These are phyloP conservation scores for Ganoderma lucidum DNA, from an alignment of 1,284 basidiomycete genomes.

Conservation along the genomic window DNA sequence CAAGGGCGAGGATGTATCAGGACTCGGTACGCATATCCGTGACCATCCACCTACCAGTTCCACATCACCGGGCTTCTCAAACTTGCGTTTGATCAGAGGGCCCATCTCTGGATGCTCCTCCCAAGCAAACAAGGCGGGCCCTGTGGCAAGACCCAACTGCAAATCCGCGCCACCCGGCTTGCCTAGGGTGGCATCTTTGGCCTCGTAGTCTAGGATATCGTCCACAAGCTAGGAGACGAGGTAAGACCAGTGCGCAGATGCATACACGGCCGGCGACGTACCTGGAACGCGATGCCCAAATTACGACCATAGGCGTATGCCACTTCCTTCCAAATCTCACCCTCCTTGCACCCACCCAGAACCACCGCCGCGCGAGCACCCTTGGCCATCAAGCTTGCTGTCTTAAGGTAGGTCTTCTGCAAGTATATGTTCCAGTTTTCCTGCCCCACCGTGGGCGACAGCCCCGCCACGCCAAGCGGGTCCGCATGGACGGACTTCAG, in stretches of 20 bases:
- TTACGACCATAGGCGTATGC: slow-evolving; percentile 94
- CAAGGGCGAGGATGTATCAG: slow-evolving; percentile 18
- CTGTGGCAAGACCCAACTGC: slow-evolving; percentile 88
- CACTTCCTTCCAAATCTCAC: slow-evolving; percentile 89
- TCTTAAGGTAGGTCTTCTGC: slow-evolving; percentile 96
- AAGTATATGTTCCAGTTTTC: slow-evolving; percentile 90
- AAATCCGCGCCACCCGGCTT: slow-evolving; percentile 92
- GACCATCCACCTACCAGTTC: slow-evolving; percentile 66
- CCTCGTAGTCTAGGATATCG: slow-evolving; percentile 90
- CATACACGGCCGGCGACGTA: slow-evolving; percentile 46
- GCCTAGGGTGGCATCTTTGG: slow-evolving; percentile 72
- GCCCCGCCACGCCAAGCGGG: slow-evolving; percentile 39
- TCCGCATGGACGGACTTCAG: slow-evolving; percentile 62
- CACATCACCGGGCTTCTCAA: slow-evolving; percentile 85
- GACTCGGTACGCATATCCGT: slow-evolving; percentile 11
- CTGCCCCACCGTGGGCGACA: slow-evolving; percentile 39
- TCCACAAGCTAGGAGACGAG: slow-evolving; percentile 78
- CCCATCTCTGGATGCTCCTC: slow-evolving; percentile 88
- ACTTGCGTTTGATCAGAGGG: slow-evolving; percentile 87
- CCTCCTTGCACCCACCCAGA: slow-evolving; percentile 86
- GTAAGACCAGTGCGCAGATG: not conserved
- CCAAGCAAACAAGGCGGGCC: slow-evolving; percentile 94
- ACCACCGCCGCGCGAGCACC: slow-evolving; percentile 89
- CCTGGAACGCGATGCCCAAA: slow-evolving; percentile 95
- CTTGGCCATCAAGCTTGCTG: slow-evolving; percentile 96